Base-by-base conservation (phyloP, 305 asterid genomes). In the Solanum hybrid region DNA sequence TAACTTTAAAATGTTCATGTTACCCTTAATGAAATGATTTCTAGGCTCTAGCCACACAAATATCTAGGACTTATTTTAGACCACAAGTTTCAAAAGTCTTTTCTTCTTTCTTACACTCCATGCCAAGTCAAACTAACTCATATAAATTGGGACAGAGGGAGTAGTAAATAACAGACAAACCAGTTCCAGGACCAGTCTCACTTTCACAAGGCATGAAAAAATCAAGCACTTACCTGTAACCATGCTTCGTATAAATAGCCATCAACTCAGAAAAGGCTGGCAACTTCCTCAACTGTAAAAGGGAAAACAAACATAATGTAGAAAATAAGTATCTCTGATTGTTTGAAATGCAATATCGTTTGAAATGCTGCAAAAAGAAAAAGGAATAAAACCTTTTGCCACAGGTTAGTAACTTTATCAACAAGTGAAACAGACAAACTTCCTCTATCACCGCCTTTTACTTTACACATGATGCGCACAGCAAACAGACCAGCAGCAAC, bases 221-320 rank as follows among this genome's bases (percentile, higher is more conserved):
- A 89, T 79, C 29, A 89, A 68, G 85, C 90, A 61, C 57, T 79
- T 91, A 96, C 99, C 99, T 95, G 96, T 97, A 96, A 92, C 98
- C 97, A 84, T 91, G 96, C 89, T 93, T 93, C 33, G 94, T 88
- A 89, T 98, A 98, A 92, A 94, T 96, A 89, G 93, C 91, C 84
- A 91, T 88, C 94, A 98, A 93, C 91, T 95, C 98, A 29, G 94
- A 90, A 90, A 96, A 98, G 88, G 97, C 97, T 57, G 99, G 97
- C 93, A 94, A 83, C 90, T 94, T 94, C 91, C 92, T 87, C 92
- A 98, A 86, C 99, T 98, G 98, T 90, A 90, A 75, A 92, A 34
- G 33, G 86, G 82, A 91, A 89, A 89, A 84, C 76, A 89, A 86
- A 89, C 32, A 84, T n/a, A 89, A 89, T 89, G 85, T 88, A 85